Evolutionary conservation across 2,329 filamentous ascomycete genomes (phyloP), one percentile per base, ranked within the genome.

Genomic region (Drechslera avenae): DNA sequence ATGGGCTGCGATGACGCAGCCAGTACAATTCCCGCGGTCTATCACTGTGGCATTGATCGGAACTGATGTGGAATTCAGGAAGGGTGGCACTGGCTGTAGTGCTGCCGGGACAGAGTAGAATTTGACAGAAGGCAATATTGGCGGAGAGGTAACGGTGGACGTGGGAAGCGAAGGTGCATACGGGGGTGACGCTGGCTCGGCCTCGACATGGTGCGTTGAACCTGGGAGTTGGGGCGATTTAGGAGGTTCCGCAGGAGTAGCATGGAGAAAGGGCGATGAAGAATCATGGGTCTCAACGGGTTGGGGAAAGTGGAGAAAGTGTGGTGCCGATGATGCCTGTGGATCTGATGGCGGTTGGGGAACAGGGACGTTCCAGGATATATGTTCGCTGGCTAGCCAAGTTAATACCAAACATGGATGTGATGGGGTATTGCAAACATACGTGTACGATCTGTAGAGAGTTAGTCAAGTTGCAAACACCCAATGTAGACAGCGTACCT

Each of bases 1-100:
- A 3, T 59, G 50, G 0, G 64, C 69, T 41, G 67, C 55, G 9
- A 73, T 50, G 1, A 64, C 59, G 39, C 70, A 73, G 17, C 70
- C 70, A 4, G 68, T 70, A 39, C 70, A 73, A n/a, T 31, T 18
- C 14, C 51, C 39, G 39, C 48, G 16, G 13, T 9, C 5, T 3
- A 16, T 19, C 16, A 18, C 33, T 10, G 43, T 45, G 2, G 54
- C 34, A 10, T 41, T 54, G 17, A 19, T 37, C 26, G 18, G 10
- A 17, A 16, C 16, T 13, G 46, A 35, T 6, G 40, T 43, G 12
- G 18, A 21, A 8, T 39, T 28, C 30, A 43, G 13, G 12, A 28
- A 32, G 14, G 14, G 30, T 13, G 40, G 30, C 26, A 7, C 26
- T 13, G 9, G 26, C 26, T 2, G 3, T 28, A 10, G 12, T 28